Evolutionary conservation across 257 asterid genomes (phyloP), one percentile per base, ranked within the genome.

Genomic region (Nicotiana benthamiana): DNA sequence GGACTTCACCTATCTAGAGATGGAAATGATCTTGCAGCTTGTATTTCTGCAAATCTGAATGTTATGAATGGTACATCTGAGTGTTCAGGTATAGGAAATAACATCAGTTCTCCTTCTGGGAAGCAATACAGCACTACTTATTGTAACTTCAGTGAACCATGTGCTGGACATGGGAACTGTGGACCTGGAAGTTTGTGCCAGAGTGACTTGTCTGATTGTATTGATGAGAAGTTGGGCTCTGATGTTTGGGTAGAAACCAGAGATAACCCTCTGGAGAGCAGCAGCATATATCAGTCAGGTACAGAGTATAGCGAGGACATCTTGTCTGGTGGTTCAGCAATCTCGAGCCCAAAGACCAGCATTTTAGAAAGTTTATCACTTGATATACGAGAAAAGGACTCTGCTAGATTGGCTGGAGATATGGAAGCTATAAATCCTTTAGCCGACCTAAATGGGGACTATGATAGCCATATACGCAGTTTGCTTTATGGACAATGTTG

Each of bases 371-470:
- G 59, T 74, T 52, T 48, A 30, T 85, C 88, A 3, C 81, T 87
- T 52, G 93, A 90, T 81, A 86, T 79, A 30, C 83, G 85, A 79
- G 94, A 90, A 80, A 82, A 60, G 18, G 93, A 84, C 51, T 75
- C 86, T 1, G 80, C 64, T 28, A 86, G 89, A 43, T 26, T 70
- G n/a, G 89, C 82, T 65, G 90, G 87, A 48, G 94, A 90, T 15
- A 77, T 87, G 0, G 98, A 90, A 59, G 82, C 86, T 57, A 85
- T 86, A 75, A 79, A 95, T 77, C 93, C 95, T 74, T 83, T 90
- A 87, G 93, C 95, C 11, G 92, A 95, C 81, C 96, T 93, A 68
- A 83, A 77, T n/a, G 97, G 99, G 83, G 98, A 95, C 85, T 88
- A 92, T 65, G 94, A 90, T 67, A 83, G 91, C 80, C 92, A 91